These are phyloP conservation scores for Heliocybe sulcata DNA, from an alignment of 1,284 basidiomycete species.

Conservation along the genomic window DNA sequence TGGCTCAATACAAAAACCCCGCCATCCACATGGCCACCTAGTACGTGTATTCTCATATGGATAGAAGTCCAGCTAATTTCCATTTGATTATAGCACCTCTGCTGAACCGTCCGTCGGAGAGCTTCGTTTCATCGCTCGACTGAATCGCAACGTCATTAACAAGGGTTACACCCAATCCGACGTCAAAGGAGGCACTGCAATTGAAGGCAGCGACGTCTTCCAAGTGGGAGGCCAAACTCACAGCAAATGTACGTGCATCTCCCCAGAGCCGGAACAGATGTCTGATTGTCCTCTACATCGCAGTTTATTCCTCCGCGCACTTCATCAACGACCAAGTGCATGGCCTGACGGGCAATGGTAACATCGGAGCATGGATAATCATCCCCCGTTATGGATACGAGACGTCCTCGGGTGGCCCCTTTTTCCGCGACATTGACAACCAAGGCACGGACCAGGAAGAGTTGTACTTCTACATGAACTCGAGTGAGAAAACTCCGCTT, in stretches of 20 bases:
- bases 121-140: slow-evolving; percentile 39
- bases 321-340: slow-evolving; percentile 35
- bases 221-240: slow-evolving; percentile 36
- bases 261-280: too few species aligned
- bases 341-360: slow-evolving; percentile 29
- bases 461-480: slow-evolving; percentile 38
- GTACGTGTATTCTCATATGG: neutral
- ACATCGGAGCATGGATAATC: slow-evolving; percentile 30
- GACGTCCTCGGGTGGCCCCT: slow-evolving; percentile 33
- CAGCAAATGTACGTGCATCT: too few species aligned
- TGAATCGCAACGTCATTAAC: slow-evolving; percentile 32
- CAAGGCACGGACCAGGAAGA: slow-evolving; percentile 37
- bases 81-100: slow-evolving; percentile 17
- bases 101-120: slow-evolving; percentile 39
- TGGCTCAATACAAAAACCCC: neutral
- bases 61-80: neutral
- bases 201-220: slow-evolving; percentile 41
- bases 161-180: slow-evolving; percentile 29
- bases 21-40: slow-evolving; percentile 3
- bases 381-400: slow-evolving; percentile 34
- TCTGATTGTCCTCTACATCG: neutral
- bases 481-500: neutral
- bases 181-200: slow-evolving; percentile 29
- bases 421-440: slow-evolving; percentile 42
- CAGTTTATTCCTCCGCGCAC: slow-evolving; percentile 9